Conservation (phyloP, 345 rosid species). For the Cochlearia excelsa region DNA sequence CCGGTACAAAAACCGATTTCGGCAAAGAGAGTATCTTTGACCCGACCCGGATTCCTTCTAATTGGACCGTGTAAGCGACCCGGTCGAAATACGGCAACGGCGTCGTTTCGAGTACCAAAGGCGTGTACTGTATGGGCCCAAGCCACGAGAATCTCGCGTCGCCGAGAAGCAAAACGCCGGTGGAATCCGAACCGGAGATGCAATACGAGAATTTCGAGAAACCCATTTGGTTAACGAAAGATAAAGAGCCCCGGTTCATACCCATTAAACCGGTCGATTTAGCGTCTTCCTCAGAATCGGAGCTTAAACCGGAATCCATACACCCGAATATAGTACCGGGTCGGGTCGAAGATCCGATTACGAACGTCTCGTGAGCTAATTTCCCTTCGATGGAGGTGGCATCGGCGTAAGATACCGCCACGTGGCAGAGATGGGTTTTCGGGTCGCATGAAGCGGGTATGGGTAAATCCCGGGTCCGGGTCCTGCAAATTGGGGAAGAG, state of each 20-base stretch:
- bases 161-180: slow-evolving; percentile 65
- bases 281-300: slow-evolving; percentile 55
- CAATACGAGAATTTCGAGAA: slow-evolving; percentile 72
- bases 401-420: slow-evolving; percentile 66
- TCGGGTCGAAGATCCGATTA: slow-evolving; percentile 42
- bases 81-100: slow-evolving; percentile 71
- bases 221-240: slow-evolving; percentile 65
- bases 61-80: slow-evolving; percentile 66
- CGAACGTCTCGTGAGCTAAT: slow-evolving; percentile 51
- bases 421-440: slow-evolving; percentile 50
- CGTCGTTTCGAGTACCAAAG: slow-evolving; percentile 46
- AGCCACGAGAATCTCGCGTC: slow-evolving; percentile 51
- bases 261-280: slow-evolving; percentile 76
- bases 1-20: slow-evolving; percentile 52
- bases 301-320: slow-evolving; percentile 66
- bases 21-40: slow-evolving; percentile 44
- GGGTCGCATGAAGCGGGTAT: slow-evolving; percentile 61
- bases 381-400: slow-evolving; percentile 65
- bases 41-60: slow-evolving; percentile 64
- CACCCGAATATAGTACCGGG: slow-evolving; percentile 61
- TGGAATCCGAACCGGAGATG: slow-evolving; percentile 64
- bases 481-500: slow-evolving; percentile 45
- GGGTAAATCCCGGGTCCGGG: slow-evolving; percentile 57
- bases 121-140: slow-evolving; percentile 55
- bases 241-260: slow-evolving; percentile 75